Base-by-base conservation (phyloP, 1,284 basidiomycete species). In the Trametes pubescens region DNA sequence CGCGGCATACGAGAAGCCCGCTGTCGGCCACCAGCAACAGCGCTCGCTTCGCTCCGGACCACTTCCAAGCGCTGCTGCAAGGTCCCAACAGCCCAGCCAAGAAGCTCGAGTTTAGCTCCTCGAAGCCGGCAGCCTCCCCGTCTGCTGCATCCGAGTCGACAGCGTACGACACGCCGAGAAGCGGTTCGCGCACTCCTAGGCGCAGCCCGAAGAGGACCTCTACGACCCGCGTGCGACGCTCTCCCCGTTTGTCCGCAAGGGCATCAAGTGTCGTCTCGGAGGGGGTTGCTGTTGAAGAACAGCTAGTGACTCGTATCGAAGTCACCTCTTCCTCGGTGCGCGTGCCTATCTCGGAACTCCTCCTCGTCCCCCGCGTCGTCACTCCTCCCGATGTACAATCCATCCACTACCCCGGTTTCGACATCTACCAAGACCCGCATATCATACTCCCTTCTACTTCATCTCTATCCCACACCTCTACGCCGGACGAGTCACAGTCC, bases 391-490 rank as follows among this genome's bases (percentile, higher is more conserved):
- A 89, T 71, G 83, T 83, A 8, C 80, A 83, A 53, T 91, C 89
- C 11, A 78, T 82, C 38, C 91, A 92, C 71, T 91, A 90, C 73
- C 91, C 91, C 10, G 90, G 91, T 18, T 93, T 93, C 70, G 76
- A 80, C 58, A 81, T 92, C 49, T 82, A 84, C 72, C 82, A 78
- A 67, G 90, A 92, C 72, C 71, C 79, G 13, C 79, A 83, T 69
- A 73, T 79, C 59, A 56, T 74, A 43, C 65, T 80, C 26, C 76
- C 77, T 16, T 55, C 62, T 1, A 24, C 67, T 10, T 43, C 47
- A 32, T 58, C 59, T 13, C 51, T 52, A 6, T 46, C 63, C 43
- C 64, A 34, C 40, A 59, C 52, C 40, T 51, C 59, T 9, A 13
- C 55, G 7, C 2, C 21, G 21, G 54, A 49, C 2, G 53, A 35